Percentiles rank a stretch among this genome's conserved stretches.
These are phyloP conservation scores for Paragyromitra xinjiangensis DNA, from an alignment of 495 filamentous ascomycete genomes.

Conservation along the genomic window DNA sequence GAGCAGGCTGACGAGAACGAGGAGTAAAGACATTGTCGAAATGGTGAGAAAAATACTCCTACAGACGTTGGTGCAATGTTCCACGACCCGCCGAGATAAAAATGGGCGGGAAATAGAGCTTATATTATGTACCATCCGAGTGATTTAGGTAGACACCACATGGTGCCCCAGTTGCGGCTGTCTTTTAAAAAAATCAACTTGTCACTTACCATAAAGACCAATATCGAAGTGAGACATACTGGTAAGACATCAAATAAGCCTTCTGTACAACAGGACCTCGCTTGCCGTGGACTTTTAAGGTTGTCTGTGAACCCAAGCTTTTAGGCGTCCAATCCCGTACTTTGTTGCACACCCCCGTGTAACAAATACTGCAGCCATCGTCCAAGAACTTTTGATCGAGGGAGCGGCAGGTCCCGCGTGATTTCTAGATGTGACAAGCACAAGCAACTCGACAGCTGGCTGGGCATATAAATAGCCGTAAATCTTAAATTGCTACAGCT, in stretches of 20 bases:
- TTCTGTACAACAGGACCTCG: not conserved
- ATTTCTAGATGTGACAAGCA: not conserved
- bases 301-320: not conserved
- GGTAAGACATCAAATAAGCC: not conserved
- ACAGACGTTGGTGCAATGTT: not conserved
- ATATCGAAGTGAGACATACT: not conserved
- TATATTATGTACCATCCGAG: not conserved
- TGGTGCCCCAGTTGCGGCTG: too few species aligned
- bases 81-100: not conserved
- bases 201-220: not conserved
- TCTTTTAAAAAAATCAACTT: too few species aligned
- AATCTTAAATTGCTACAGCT: too few species aligned
- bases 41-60: not conserved
- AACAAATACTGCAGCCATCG: not conserved
- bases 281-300: too few species aligned
- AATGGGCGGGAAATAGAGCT: not conserved
- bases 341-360: not conserved
- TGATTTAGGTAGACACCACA: not conserved
- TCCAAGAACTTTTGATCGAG: not conserved
- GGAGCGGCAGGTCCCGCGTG: not conserved
- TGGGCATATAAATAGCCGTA: not conserved
- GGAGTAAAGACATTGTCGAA: constrained; percentile 1
- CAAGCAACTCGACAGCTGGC: too few species aligned
- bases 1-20: constrained; percentile 2
- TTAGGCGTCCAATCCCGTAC: not conserved